phyloP scores from a whole-genome alignment of 2,329 filamentous ascomycete species.

The Alternaria longipes region DNA sequence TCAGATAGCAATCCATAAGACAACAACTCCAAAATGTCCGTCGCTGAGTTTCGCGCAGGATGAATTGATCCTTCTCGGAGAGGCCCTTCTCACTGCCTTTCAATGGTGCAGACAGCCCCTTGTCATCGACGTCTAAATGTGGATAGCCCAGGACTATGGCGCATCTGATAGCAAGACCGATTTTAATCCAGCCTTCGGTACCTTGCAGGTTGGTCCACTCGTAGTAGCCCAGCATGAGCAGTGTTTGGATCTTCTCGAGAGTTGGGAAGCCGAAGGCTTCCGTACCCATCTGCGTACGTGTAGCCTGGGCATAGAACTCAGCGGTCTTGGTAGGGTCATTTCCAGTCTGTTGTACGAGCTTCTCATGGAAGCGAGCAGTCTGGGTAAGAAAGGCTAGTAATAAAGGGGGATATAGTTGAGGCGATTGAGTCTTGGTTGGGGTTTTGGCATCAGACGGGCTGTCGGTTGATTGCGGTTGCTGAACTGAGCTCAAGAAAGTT shows the following conservation, averaged over 20 bases:
- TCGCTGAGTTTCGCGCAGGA: slow-evolving; percentile 70
- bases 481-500: slow-evolving; percentile 61
- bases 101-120: slow-evolving; percentile 24
- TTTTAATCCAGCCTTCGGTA: slow-evolving; percentile 70
- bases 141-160: slow-evolving; percentile 57
- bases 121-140: slow-evolving; percentile 38
- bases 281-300: slow-evolving; percentile 58
- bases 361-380: slow-evolving; percentile 73
- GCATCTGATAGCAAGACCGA: slow-evolving; percentile 68
- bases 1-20: slow-evolving; percentile 74
- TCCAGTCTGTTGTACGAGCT: slow-evolving; percentile 48
- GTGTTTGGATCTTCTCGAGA: slow-evolving; percentile 71
- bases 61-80: slow-evolving; percentile 55
- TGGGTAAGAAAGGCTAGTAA: slow-evolving; percentile 73
- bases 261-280: slow-evolving; percentile 53
- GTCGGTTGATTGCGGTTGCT: slow-evolving; percentile 43
- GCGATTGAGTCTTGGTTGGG: slow-evolving; percentile 35
- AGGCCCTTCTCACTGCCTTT: slow-evolving; percentile 17
- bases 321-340: slow-evolving; percentile 51
- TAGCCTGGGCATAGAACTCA: slow-evolving; percentile 70
- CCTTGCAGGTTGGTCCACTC: slow-evolving; percentile 74
- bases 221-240: slow-evolving; percentile 75
- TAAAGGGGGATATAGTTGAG: slow-evolving; percentile 64
- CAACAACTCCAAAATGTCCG: slow-evolving; percentile 80
- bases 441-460: slow-evolving; percentile 26